Conservation (phyloP, 2,329 filamentous ascomycete genomes). For the Xylaria sp. region DNA sequence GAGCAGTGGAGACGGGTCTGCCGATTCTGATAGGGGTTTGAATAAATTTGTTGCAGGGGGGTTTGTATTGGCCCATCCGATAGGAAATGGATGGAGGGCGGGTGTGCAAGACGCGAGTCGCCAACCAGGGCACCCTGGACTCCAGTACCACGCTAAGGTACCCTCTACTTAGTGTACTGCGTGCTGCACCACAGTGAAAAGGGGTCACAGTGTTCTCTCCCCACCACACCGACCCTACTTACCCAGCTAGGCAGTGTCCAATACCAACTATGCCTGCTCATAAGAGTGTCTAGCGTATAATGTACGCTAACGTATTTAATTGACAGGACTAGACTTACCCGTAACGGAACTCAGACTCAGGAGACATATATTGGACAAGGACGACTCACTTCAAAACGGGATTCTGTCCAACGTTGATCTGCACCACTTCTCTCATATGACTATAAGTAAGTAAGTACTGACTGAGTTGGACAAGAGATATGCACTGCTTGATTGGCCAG, state of each 20-base stretch:
- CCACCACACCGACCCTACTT: neutral
- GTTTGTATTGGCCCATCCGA: constrained; percentile 27
- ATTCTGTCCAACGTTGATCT: constrained; percentile 24
- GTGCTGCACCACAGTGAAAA: constrained; percentile 12
- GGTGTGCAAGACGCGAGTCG: constrained; percentile 16
- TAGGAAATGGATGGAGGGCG: constrained; percentile 16
- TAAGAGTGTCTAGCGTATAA: too few species aligned
- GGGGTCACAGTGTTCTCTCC: constrained; percentile 14
- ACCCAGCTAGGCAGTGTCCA: neutral
- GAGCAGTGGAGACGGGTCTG: constrained; percentile 27
- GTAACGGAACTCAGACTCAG: neutral
- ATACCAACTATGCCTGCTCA: neutral
- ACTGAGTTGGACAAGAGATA: constrained; percentile 2
- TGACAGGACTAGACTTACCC: neutral
- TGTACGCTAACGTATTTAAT: neutral
- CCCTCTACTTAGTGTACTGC: neutral
- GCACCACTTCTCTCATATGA: constrained; percentile 2
- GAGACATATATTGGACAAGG: neutral
- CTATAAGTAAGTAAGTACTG: neutral
- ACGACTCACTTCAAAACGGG: constrained; percentile 16
- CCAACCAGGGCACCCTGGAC: constrained; percentile 13
- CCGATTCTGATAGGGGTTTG: constrained; percentile 35
- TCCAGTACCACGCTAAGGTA: neutral
- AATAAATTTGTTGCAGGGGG: constrained; percentile 35
- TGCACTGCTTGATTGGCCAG: constrained; percentile 5